phyloP scores from a whole-genome alignment of 2,329 filamentous ascomycete genomes.

The Diaporthe helianthi region DNA sequence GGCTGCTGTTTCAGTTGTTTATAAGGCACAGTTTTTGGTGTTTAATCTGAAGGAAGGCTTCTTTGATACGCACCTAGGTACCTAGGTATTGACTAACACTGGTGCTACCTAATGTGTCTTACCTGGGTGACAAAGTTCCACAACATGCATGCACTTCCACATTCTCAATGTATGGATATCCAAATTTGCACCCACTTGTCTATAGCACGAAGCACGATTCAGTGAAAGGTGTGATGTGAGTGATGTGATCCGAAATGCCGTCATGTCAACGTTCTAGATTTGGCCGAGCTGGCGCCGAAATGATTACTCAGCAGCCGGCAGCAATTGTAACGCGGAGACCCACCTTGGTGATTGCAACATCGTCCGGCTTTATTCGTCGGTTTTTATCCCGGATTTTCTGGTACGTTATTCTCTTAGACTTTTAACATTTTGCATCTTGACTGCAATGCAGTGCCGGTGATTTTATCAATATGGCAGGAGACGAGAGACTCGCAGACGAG shows the following conservation, averaged over 20 bases:
- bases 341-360: conserved; percentile 18
- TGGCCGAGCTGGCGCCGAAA: conserved; percentile 21
- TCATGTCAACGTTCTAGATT: neutral
- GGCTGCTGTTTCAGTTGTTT: conserved; percentile 18
- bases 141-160: neutral
- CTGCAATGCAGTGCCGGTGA: neutral
- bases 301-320: conserved; percentile 18
- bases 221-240: neutral
- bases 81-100: neutral
- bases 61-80: too few species aligned
- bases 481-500: conserved; percentile 32
- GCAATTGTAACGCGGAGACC: conserved; percentile 5
- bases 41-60: conserved; percentile 24
- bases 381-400: conserved; percentile 14
- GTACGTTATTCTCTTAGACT: neutral
- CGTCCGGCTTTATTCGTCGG: conserved; percentile 15
- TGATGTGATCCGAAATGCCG: neutral
- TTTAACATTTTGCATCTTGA: neutral
- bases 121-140: neutral
- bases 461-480: conserved; percentile 19
- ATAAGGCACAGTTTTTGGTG: conserved; percentile 8
- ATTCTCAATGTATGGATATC: neutral
- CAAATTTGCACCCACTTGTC: too few species aligned
- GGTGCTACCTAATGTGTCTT: neutral
- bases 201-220: neutral